These are phyloP conservation scores for Phytopythium helicoides DNA, from an alignment of 352 stramenopile genomes.

Conservation along the genomic window DNA sequence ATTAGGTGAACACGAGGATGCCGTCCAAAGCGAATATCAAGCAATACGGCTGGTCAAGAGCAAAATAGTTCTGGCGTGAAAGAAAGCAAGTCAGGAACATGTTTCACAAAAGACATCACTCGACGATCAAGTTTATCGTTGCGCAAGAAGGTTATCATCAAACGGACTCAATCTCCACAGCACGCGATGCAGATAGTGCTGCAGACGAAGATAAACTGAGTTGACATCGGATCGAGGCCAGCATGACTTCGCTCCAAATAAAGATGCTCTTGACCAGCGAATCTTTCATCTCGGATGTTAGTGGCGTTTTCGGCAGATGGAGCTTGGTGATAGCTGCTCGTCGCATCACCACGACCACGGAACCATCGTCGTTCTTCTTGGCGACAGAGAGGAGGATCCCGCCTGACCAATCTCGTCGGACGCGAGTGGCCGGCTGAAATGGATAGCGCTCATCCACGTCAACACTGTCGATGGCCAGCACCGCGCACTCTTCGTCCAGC, in stretches of 20 bases:
- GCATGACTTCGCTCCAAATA: constrained; percentile 7
- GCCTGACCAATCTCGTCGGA: constrained; percentile 21
- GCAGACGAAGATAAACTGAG: background rate
- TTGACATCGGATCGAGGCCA: constrained; percentile 3
- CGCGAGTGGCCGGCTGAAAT: constrained; percentile 9
- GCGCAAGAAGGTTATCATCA: no score
- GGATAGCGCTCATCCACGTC: no score
- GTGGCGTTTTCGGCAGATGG: constrained; percentile 1
- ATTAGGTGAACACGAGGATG: no score
- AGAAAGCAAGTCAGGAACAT: no score
- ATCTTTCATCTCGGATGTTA: background rate
- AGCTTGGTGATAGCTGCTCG: constrained; percentile 12
- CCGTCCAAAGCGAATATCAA: no score
- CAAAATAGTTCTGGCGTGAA: no score
- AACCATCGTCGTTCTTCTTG: no score
- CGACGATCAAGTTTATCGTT: no score
- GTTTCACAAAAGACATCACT: no score
- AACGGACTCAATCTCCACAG: no score
- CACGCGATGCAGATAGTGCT: no score
- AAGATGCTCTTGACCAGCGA: constrained; percentile 3
- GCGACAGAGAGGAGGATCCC: constrained; percentile 18
- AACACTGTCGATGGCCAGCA: constrained; percentile 18
- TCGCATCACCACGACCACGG: constrained; percentile 25
- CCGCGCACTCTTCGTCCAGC: constrained; percentile 12
- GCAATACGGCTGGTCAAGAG: no score